A percentile compares a stretch with the other conserved stretches of the same genome.
Evolutionary conservation across 2,329 filamentous ascomycete genomes (phyloP).

Genomic region (Fusarium sp.): DNA sequence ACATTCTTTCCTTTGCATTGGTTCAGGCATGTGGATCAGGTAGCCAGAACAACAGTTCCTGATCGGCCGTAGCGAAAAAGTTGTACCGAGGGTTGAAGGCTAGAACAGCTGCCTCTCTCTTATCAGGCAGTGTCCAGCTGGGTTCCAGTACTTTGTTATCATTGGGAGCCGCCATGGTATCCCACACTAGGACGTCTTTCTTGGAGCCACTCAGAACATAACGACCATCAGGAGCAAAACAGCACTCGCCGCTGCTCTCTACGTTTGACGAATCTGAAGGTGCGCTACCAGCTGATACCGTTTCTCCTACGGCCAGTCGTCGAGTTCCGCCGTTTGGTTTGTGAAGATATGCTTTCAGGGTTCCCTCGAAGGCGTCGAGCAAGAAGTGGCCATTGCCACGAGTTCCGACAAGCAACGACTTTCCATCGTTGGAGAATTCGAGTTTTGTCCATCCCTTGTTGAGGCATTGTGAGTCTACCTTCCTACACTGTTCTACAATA

Average conservation of each 20-base stretch:
- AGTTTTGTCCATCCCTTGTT: slow-evolving; percentile 86
- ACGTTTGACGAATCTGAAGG: slow-evolving; percentile 55
- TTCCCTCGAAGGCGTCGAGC: slow-evolving; percentile 91
- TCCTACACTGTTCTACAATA: slow-evolving; percentile 68
- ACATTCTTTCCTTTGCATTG: not conserved
- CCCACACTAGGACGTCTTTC: slow-evolving; percentile 86
- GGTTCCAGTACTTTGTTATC: slow-evolving; percentile 73
- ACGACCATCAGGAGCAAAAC: slow-evolving; percentile 89
- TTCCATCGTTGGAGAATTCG: slow-evolving; percentile 97
- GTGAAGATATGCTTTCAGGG: slow-evolving; percentile 78
- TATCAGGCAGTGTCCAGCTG: slow-evolving; percentile 72
- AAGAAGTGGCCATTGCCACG: slow-evolving; percentile 88
- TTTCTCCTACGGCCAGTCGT: slow-evolving; percentile 67
- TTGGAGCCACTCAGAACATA: slow-evolving; percentile 86
- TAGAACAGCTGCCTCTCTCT: slow-evolving; percentile 78
- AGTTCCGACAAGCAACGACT: slow-evolving; percentile 85
- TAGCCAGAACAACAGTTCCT: slow-evolving; percentile 83
- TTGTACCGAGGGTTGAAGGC: slow-evolving; percentile 94
- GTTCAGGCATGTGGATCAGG: slow-evolving; percentile 72
- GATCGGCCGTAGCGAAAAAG: slow-evolving; percentile 89
- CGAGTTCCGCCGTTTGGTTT: slow-evolving; percentile 67
- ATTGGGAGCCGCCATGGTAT: slow-evolving; percentile 71
- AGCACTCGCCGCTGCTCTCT: slow-evolving; percentile 81
- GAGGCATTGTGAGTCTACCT: slow-evolving; percentile 67
- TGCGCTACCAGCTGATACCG: slow-evolving; percentile 50